Evolutionary conservation across 2,329 filamentous ascomycete genomes (phyloP).

Genomic region (Tolypocladium ovalisporum): DNA sequence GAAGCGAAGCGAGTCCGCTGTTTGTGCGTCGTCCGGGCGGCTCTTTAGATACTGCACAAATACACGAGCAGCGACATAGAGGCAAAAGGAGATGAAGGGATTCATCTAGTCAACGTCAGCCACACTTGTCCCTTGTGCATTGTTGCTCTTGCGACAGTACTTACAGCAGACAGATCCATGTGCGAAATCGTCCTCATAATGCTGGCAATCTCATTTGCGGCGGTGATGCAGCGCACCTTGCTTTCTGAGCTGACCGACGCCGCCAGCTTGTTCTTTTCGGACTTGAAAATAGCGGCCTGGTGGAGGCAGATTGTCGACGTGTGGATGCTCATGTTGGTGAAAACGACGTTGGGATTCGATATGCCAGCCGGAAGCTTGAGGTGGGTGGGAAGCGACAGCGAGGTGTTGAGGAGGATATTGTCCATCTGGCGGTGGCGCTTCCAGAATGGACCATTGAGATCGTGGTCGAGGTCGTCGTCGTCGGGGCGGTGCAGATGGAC

Average conservation of each 20-base stretch:
- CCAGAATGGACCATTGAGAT: constrained; percentile 93
- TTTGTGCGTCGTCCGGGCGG: constrained; percentile 72
- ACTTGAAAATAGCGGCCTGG: constrained; percentile 95
- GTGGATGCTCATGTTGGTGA: constrained; percentile 94
- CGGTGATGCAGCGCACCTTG: constrained; percentile 85
- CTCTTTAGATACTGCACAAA: constrained; percentile 97
- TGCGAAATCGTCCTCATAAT: constrained; percentile 95
- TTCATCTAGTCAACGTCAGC: constrained; percentile 58
- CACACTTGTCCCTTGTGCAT: neutral
- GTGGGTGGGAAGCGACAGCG: constrained; percentile 68
- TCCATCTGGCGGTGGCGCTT: constrained; percentile 84
- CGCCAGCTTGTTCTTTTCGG: constrained; percentile 76
- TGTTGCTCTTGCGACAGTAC: constrained; percentile 17
- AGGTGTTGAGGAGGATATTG: constrained; percentile 79
- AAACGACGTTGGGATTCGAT: constrained; percentile 73
- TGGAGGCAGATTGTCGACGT: constrained; percentile 96
- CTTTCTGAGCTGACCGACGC: constrained; percentile 74
- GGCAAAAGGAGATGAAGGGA: constrained; percentile 86
- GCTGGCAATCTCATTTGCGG: constrained; percentile 84
- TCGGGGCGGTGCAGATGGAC: constrained; percentile 84
- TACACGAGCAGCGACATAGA: constrained; percentile 90
- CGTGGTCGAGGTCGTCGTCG: constrained; percentile 68
- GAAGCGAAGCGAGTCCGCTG: constrained; percentile 75
- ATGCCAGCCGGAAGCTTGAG: constrained; percentile 71
- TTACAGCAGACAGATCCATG: constrained; percentile 70